Evolutionary conservation across 768 basidiomycete genomes (phyloP).

Genomic region (Boletus speciosus): DNA sequence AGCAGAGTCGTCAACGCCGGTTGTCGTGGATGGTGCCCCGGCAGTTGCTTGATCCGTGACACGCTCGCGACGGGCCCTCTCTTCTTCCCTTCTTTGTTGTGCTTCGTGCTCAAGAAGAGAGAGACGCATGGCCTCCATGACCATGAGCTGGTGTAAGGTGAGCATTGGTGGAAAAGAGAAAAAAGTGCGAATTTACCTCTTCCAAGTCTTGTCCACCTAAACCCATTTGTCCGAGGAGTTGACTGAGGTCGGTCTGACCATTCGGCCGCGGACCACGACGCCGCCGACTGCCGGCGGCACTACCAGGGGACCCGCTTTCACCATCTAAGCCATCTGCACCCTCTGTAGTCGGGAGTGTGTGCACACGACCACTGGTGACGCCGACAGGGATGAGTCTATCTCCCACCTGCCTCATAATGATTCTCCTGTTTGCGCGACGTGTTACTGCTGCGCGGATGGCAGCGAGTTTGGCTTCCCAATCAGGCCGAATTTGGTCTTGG

Average conservation of each 20-base stretch:
- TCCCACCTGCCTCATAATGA: slow-evolving; percentile 98
- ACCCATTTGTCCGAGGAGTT: slow-evolving; percentile 58
- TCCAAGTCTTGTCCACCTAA: slow-evolving; percentile 87
- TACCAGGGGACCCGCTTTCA: slow-evolving; percentile 31
- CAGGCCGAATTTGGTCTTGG: slow-evolving; percentile 92
- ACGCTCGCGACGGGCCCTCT: slow-evolving; percentile 55
- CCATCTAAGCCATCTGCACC: slow-evolving; percentile 42
- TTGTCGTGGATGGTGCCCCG: slow-evolving; percentile 14
- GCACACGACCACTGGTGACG: slow-evolving; percentile 84
- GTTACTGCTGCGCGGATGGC: slow-evolving; percentile 93
- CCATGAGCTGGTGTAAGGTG: slow-evolving; percentile 67
- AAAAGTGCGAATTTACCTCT: slow-evolving; percentile 59
- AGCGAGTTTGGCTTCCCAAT: slow-evolving; percentile 96
- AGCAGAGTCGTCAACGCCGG: slow-evolving; percentile 4
- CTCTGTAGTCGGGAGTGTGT: slow-evolving; percentile 59
- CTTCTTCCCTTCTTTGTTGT: slow-evolving; percentile 76
- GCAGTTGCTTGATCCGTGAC: slow-evolving; percentile 36
- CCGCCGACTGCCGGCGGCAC: slow-evolving; percentile 48
- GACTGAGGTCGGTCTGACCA: slow-evolving; percentile 57
- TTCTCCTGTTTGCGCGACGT: slow-evolving; percentile 91
- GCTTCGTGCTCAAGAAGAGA: slow-evolving; percentile 94
- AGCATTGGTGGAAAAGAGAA: slow-evolving; percentile 12
- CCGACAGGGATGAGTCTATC: slow-evolving; percentile 97
- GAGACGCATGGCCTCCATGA: slow-evolving; percentile 98
- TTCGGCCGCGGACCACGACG: slow-evolving; percentile 53